Conservation (phyloP, 2,329 filamentous ascomycete species). For the Alternaria incomplexa region DNA sequence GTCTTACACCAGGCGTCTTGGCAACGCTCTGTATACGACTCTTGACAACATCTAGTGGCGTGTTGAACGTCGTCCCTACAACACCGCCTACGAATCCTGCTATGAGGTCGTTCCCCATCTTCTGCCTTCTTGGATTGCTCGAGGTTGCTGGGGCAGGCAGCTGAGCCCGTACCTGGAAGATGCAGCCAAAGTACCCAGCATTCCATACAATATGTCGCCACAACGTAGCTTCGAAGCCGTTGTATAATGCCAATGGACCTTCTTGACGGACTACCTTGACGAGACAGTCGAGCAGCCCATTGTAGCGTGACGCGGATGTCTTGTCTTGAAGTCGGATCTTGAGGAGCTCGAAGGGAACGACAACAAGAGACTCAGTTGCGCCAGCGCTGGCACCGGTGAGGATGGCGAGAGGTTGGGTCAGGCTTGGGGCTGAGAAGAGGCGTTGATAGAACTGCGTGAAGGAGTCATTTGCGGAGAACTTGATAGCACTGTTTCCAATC, state of each 20-base stretch:
- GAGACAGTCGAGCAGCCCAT: slow-evolving; percentile 34
- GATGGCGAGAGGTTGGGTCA: slow-evolving; percentile 36
- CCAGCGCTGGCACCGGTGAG: slow-evolving; percentile 39
- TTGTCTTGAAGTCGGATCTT: slow-evolving; percentile 41
- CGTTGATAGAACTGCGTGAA: slow-evolving; percentile 33
- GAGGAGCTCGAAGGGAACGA: slow-evolving; percentile 40
- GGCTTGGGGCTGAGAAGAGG: slow-evolving; percentile 23
- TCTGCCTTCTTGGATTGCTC: slow-evolving; percentile 27
- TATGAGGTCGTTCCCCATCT: slow-evolving; percentile 35
- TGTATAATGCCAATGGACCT: slow-evolving; percentile 35
- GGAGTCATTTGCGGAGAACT: slow-evolving; percentile 41
- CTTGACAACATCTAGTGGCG: slow-evolving; percentile 41
- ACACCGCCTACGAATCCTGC: slow-evolving; percentile 40
- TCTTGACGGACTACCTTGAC: slow-evolving; percentile 35
- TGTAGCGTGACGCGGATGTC: slow-evolving; percentile 34
- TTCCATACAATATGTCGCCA: slow-evolving; percentile 44
- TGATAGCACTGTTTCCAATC: slow-evolving; percentile 29
- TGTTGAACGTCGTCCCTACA: slow-evolving; percentile 39
- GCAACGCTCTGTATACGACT: slow-evolving; percentile 42
- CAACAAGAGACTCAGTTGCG: slow-evolving; percentile 38
- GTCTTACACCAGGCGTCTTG: slow-evolving; percentile 28
- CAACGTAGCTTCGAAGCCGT: slow-evolving; percentile 41
- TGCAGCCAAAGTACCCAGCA: slow-evolving; percentile 42
- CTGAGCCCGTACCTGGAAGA: slow-evolving; percentile 37
- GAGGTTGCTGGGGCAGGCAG: slow-evolving; percentile 21